Base-by-base conservation (phyloP, 768 basidiomycete genomes). In the Mrakia gelida region DNA sequence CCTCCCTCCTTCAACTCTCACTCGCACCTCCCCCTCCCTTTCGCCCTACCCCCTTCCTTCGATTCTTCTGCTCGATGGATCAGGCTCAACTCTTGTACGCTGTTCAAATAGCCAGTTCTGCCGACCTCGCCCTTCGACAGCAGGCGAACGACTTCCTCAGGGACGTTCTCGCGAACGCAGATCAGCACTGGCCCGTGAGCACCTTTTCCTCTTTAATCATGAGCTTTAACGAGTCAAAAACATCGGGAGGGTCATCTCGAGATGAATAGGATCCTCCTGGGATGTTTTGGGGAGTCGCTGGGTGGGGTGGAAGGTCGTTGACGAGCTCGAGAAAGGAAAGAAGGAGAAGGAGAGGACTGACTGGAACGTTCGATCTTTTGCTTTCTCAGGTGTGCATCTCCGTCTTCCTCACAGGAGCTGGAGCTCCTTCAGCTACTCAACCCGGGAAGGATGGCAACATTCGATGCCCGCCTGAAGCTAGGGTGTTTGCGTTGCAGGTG, bases 91-190 rank as follows among this genome's bases (percentile, higher is more conserved):
- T 79, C 56, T 30, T 75, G 71, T 75, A 79, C 56, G 78, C 78
- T 32, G 78, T 79, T n/a, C 23, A 41, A 30, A 79, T 79, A 3
- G 78, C 78, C 7, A 56, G 68, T 13, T 45, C 54, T 18, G 30
- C 49, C 3, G 73, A 79, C 28, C 30, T 30, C n/a, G 11, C 23
- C 6, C 73, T 75, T 3, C 74, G 78, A 23, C 91, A 90, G 78
- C 91, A 95, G 84, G 95, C 95, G 49, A 87, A 97, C 81, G 89
- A 91, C 76, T 98, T 92, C 84, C 87, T 98, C 45, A 88, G 89
- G 41, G 89, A 87, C 76, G 87, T 97, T 80, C 91, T 92, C 81
- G 89, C 90, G 84, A 92, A 92, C 84, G 87, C 91, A 21, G 86
- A 87, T 28, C 85, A 86, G 77, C 84, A 85, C 45, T 98, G 95